phyloP scores from a whole-genome alignment of 345 rosid genomes.

The Brassica rapa region DNA sequence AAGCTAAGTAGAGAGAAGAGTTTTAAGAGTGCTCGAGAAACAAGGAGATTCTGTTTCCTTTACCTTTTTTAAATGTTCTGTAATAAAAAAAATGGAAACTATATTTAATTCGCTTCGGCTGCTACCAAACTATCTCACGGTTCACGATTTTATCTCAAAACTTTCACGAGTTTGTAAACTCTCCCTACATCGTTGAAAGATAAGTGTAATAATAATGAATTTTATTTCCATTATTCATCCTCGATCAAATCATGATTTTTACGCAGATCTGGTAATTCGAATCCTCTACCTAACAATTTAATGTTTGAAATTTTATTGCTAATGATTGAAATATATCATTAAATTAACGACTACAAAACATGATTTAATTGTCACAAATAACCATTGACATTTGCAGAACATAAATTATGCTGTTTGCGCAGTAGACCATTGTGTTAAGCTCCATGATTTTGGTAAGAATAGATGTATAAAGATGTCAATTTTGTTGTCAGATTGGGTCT shows the following conservation, averaged over 20 bases:
- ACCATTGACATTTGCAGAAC: not conserved
- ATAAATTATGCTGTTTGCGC: not conserved
- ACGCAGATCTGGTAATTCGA: not conserved
- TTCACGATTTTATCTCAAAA: not conserved
- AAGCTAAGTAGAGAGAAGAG: conserved; percentile 33
- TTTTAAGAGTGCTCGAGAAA: conserved; percentile 29
- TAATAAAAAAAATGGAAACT: not conserved
- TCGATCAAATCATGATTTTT: not conserved
- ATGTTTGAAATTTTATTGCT: not conserved
- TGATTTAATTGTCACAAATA: not conserved
- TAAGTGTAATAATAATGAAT: not conserved
- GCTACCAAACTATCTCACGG: conserved; percentile 1
- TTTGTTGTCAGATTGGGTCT: not conserved
- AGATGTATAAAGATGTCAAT: not conserved
- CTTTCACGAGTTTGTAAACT: not conserved
- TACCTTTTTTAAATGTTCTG: not conserved
- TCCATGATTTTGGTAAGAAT: not conserved
- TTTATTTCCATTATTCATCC: not conserved
- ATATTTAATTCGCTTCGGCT: conserved; percentile 11
- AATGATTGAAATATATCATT: not conserved
- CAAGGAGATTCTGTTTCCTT: conserved; percentile 34
- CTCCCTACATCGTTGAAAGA: not conserved
- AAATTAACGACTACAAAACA: not conserved
- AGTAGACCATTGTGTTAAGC: not conserved
- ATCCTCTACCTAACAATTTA: not conserved